These are phyloP conservation scores for Metschnikowia colocasiae DNA, from an alignment of 805 yeast species.

Conservation along the genomic window DNA sequence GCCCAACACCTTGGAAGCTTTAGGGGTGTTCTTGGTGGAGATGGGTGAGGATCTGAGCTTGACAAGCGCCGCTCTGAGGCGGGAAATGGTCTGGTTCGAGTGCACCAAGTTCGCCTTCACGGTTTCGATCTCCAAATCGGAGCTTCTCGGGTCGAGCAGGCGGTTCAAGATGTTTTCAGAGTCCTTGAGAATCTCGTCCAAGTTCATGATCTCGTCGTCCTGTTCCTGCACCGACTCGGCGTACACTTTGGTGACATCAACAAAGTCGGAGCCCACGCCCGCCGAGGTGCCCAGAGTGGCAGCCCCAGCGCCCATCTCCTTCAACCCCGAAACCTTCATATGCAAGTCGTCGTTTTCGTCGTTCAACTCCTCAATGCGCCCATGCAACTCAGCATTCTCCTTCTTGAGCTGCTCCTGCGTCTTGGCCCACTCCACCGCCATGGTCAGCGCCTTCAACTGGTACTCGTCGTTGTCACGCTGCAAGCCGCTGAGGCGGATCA, in stretches of 20 bases:
- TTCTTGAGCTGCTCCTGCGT: constrained; percentile 33
- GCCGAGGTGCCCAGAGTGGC: not conserved
- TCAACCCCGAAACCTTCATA: constrained; percentile 26
- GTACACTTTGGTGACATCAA: not conserved
- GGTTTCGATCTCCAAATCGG: constrained; percentile 61
- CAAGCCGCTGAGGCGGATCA: constrained; percentile 23
- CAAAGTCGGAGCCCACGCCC: constrained; percentile 1
- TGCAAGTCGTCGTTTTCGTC: constrained; percentile 65
- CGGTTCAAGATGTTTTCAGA: constrained; percentile 19
- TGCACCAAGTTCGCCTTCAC: constrained; percentile 59
- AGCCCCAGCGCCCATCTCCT: constrained; percentile 6
- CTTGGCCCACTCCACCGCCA: constrained; percentile 37
- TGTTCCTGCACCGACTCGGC: constrained; percentile 21
- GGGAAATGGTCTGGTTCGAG: constrained; percentile 61
- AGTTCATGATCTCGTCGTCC: constrained; percentile 31
- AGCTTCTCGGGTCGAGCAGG: constrained; percentile 34
- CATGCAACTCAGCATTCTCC: constrained; percentile 48
- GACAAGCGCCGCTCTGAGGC: constrained; percentile 48
- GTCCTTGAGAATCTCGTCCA: constrained; percentile 32
- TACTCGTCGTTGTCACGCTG: constrained; percentile 50
- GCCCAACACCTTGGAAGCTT: constrained; percentile 9
- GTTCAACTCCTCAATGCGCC: constrained; percentile 55
- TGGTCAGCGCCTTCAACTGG: constrained; percentile 35
- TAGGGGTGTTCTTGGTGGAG: constrained; percentile 24
- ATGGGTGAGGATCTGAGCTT: constrained; percentile 33